Percentiles rank a stretch among this genome's conserved stretches.
These are phyloP conservation scores for Rhizophagus prolifer DNA, from an alignment of 192 early-diverging fungal species.

Conservation along the genomic window DNA sequence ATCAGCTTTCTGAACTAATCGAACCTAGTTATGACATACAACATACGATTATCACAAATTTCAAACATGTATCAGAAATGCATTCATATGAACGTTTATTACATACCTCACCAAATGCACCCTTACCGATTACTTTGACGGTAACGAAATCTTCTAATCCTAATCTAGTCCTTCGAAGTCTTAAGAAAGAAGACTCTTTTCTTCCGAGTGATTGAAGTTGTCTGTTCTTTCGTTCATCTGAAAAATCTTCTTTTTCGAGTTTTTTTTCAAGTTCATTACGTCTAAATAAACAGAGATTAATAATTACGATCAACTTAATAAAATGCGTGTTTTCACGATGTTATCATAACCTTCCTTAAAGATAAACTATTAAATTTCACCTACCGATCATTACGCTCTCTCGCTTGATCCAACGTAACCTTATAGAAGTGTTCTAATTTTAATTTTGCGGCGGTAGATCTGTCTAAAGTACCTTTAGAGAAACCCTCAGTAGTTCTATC, in stretches of 20 bases:
- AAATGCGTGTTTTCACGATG: background rate
- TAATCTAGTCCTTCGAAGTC: slow-evolving; percentile 85
- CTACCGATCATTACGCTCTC: slow-evolving; percentile 78
- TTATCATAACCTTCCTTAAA: background rate
- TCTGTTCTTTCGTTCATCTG: slow-evolving; percentile 85
- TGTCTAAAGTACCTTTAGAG: slow-evolving; percentile 78
- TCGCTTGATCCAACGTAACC: slow-evolving; percentile 81
- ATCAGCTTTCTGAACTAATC: slow-evolving; percentile 93
- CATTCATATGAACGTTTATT: background rate
- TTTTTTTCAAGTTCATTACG: slow-evolving; percentile 79
- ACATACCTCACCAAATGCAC: slow-evolving; percentile 93
- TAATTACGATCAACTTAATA: background rate
- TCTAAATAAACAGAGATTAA: slow-evolving; percentile 38
- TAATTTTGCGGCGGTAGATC: slow-evolving; percentile 85
- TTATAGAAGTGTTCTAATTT: slow-evolving; percentile 95
- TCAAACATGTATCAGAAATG: background rate
- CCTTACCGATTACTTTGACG: slow-evolving; percentile 97
- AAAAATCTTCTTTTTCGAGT: slow-evolving; percentile 70
- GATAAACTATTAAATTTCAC: background rate
- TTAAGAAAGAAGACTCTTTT: slow-evolving; percentile 93
- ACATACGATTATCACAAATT: background rate
- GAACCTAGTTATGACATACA: slow-evolving; percentile 55
- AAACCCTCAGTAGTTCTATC: slow-evolving; percentile 75
- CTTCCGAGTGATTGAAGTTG: slow-evolving; percentile 76
- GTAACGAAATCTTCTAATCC: slow-evolving; percentile 92